Percentiles rank a stretch among this genome's conserved stretches.
Evolutionary conservation across 78 protist species (phyloP).

Genomic region (Dictyostelium intermedium): DNA sequence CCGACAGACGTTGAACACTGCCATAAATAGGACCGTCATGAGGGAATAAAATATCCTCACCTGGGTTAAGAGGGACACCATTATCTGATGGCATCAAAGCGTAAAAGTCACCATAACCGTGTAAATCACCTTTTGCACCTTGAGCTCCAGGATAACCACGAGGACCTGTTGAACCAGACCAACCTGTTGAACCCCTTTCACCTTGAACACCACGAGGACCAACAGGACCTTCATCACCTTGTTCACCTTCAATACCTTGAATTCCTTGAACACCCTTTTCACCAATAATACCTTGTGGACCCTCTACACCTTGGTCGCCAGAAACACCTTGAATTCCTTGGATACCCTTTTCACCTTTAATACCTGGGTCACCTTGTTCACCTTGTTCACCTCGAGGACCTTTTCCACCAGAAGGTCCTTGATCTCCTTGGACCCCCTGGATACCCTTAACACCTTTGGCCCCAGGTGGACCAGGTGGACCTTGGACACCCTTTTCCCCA

Average conservation of each 20-base stretch:
- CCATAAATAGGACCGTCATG: not conserved
- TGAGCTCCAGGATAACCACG: not conserved
- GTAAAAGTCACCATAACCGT: not conserved
- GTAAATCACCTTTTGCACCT: not conserved
- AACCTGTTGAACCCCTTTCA: not conserved
- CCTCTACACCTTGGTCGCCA: not conserved
- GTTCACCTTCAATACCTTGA: not conserved
- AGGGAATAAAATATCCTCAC: not conserved
- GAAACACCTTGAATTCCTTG: not conserved
- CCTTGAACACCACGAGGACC: not conserved
- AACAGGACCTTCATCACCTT: not conserved
- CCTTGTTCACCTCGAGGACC: not conserved
- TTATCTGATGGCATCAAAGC: not conserved
- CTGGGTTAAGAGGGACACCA: not conserved
- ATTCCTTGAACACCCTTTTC: not conserved
- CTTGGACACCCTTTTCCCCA: not conserved
- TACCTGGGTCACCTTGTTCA: not conserved
- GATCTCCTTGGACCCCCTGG: not conserved
- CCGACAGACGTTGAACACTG: not conserved
- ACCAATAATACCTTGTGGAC: not conserved
- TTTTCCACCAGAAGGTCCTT: not conserved
- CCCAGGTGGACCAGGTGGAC: not conserved
- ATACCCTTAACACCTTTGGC: not conserved
- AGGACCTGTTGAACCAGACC: not conserved
- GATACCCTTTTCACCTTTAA: not conserved